phyloP scores from a whole-genome alignment of 208 protist genomes.

The Trypanosoma mega region DNA sequence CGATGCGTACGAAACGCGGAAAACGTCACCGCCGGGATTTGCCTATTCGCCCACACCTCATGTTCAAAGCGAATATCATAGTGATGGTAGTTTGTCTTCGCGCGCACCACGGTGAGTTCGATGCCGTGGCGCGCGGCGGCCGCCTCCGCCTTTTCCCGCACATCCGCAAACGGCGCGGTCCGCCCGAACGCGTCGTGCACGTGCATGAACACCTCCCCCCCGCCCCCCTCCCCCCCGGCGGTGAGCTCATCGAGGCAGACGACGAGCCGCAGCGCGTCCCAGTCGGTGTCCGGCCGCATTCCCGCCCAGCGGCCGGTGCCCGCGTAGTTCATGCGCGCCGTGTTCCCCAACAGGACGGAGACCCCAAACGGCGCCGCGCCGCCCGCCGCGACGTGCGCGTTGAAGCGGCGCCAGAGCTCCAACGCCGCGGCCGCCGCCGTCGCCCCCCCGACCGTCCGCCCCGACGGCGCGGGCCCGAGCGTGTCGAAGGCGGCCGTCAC shows the following conservation, averaged over 20 bases:
- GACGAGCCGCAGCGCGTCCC: constrained; percentile 50
- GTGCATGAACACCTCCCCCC: constrained; percentile 65
- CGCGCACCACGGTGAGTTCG: constrained; percentile 44
- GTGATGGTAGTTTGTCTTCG: constrained; percentile 82
- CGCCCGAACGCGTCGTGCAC: constrained; percentile 63
- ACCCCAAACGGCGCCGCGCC: constrained; percentile 38
- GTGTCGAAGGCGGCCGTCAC: constrained; percentile 73
- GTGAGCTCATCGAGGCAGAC: constrained; percentile 74
- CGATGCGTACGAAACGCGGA: constrained; percentile 52
- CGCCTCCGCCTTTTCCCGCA: constrained; percentile 48
- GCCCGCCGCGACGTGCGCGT: constrained; percentile 19
- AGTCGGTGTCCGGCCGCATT: constrained; percentile 37
- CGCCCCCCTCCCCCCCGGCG: constrained; percentile 6
- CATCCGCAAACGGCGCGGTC: constrained; percentile 40
- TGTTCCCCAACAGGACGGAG: constrained; percentile 63
- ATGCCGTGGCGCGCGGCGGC: constrained; percentile 40
- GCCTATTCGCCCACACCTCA: constrained; percentile 70
- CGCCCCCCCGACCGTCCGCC: constrained; percentile 40
- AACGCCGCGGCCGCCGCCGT: constrained; percentile 61
- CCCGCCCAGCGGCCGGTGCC: constrained; percentile 56
- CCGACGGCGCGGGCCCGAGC: constrained; percentile 61
- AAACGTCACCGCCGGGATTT: constrained; percentile 75
- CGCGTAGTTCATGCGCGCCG: constrained; percentile 74
- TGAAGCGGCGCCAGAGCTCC: constrained; percentile 70
- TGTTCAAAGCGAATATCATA: constrained; percentile 86